Conservation (phyloP, 805 yeast species). For the Sungouiella blattae region DNA sequence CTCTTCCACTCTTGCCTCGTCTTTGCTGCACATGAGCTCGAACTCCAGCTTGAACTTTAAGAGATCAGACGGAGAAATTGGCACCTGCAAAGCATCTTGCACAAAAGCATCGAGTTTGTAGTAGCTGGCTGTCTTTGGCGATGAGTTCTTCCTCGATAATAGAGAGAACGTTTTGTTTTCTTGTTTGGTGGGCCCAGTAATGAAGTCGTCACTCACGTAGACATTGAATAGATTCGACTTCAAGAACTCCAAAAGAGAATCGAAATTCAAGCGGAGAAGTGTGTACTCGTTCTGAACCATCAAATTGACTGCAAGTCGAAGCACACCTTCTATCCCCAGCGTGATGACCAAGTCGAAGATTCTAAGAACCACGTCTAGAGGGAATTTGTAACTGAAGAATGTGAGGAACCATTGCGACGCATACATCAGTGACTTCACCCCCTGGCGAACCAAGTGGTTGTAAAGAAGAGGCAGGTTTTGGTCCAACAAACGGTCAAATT, state of each 20-base stretch:
- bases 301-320: slow-evolving; percentile 80
- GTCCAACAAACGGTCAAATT: slow-evolving; percentile 85
- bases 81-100: slow-evolving; percentile 69
- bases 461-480: slow-evolving; percentile 68
- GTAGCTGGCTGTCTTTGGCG: slow-evolving; percentile 15
- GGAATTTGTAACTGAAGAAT: slow-evolving; percentile 91
- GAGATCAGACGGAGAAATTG: slow-evolving; percentile 69
- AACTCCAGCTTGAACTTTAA: slow-evolving; percentile 71
- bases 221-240: slow-evolving; percentile 76
- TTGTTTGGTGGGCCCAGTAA: slow-evolving; percentile 11
- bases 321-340: slow-evolving; percentile 84
- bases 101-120: slow-evolving; percentile 76
- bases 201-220: slow-evolving; percentile 48
- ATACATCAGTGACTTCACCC: slow-evolving; percentile 89
- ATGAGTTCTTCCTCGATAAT: slow-evolving; percentile 20
- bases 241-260: slow-evolving; percentile 68
- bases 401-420: slow-evolving; percentile 98
- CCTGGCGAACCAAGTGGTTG: slow-evolving; percentile 78
- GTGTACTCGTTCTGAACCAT: slow-evolving; percentile 64
- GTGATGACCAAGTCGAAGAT: slow-evolving; percentile 85
- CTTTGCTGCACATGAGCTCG: slow-evolving; percentile 65
- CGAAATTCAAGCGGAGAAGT: slow-evolving; percentile 65
- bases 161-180: slow-evolving; percentile 15
- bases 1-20: slow-evolving; percentile 61
- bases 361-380: slow-evolving; percentile 80